phyloP scores from a whole-genome alignment of 495 filamentous ascomycete genomes.

The Aspergillus bertholletiae region DNA sequence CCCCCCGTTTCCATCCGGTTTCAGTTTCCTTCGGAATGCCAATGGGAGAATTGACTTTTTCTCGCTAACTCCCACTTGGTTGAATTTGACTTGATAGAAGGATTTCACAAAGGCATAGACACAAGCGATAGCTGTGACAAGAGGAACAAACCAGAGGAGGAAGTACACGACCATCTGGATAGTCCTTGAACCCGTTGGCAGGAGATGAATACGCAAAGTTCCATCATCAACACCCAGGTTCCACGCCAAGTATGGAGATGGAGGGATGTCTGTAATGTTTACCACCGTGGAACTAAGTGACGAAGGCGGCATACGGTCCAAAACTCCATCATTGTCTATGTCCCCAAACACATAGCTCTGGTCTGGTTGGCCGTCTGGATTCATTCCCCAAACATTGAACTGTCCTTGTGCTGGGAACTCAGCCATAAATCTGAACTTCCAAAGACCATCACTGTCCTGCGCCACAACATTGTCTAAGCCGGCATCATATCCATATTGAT shows the following conservation, averaged over 20 bases:
- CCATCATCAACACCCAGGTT: conserved; percentile 55
- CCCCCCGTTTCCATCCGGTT: conserved; percentile 14
- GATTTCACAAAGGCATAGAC: conserved; percentile 60
- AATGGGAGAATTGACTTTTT: conserved; percentile 42
- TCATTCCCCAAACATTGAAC: conserved; percentile 68
- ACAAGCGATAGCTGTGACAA: conserved; percentile 44
- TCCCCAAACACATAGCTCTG: conserved; percentile 57
- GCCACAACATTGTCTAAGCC: conserved; percentile 55
- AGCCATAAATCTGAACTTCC: conserved; percentile 60
- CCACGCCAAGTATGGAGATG: conserved; percentile 54
- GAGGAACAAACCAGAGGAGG: conserved; percentile 54
- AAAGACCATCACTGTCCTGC: conserved; percentile 50
- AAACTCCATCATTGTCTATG: conserved; percentile 55
- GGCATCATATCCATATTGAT: conserved; percentile 65
- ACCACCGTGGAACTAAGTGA: conserved; percentile 52
- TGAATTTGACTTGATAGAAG: conserved; percentile 72
- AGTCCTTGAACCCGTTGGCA: conserved; percentile 51
- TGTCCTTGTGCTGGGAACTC: conserved; percentile 65
- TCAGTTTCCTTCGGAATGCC: conserved; percentile 29
- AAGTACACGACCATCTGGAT: conserved; percentile 58
- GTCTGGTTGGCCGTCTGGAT: conserved; percentile 62
- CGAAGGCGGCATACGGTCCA: conserved; percentile 63
- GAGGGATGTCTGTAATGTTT: conserved; percentile 58
- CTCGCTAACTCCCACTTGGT: conserved; percentile 57
- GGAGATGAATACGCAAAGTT: conserved; percentile 46